Evolutionary conservation across 2,329 filamentous ascomycete genomes (phyloP), one percentile per base, ranked within the genome.

Genomic region (Alternaria sp.): DNA sequence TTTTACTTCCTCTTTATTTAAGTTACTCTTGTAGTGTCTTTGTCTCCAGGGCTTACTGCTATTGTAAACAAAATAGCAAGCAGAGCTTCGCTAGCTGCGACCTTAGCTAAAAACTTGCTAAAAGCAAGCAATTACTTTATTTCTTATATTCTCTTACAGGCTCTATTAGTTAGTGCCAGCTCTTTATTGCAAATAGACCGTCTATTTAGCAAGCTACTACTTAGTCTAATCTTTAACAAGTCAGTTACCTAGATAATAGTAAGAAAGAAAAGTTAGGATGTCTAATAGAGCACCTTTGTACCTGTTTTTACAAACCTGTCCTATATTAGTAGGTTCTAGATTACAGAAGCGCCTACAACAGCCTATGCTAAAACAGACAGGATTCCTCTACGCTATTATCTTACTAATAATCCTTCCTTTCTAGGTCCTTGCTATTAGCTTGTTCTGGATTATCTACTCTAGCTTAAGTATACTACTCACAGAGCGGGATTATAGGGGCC

Each of bases 41-140:
- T 65, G 13, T 60, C 57, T 42, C 42, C 54, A 4, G 54, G 58
- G 23, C 33, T 66, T 50, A 66, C 61, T n/a, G 17, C 52, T 13
- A 61, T 66, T 24, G 11, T 33, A 1, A 60, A 66, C 28, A 17
- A 62, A 34, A 48, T 62, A 11, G 23, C 9, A 33, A 5, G 14
- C 7, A 33, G 61, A 56, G 33, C 36, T 39, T 50, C 48, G 28
- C 21, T 63, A 13, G 42, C 56, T 46, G 39, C 8, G 21, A 65
- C 60, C 2, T 45, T 65, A 14, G 63, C 53, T n/a, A 65, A 63
- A n/a, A 66, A 66, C 8, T 44, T 66, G 17, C 61, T 21, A 28
- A 66, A 66, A 56, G 61, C 26, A 50, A 63, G 61, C n/a, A 66
- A 66, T 13, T 66, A 66, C 56, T 66, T 66, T 28, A 4, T 66